Evolutionary conservation across 2,329 filamentous ascomycete genomes (phyloP).

Genomic region (Beauveria sp.): DNA sequence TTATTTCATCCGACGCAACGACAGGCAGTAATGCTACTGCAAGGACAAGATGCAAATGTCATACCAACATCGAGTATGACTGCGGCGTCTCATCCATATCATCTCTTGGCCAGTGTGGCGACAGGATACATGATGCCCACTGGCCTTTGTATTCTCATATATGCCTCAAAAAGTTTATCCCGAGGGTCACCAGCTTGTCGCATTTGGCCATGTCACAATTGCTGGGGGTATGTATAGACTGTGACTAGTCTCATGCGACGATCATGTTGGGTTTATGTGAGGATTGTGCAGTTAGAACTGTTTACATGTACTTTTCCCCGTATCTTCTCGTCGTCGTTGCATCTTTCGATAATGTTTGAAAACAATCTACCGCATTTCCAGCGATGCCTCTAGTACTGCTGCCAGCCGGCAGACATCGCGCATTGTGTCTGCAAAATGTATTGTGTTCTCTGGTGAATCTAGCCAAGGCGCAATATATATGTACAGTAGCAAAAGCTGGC

Average conservation of each 20-base stretch:
- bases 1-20: conserved; percentile 52
- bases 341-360: background rate
- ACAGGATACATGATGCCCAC: background rate
- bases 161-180: background rate
- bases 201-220: background rate
- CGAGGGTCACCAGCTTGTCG: conserved; percentile 1
- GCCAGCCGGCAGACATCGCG: background rate
- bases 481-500: background rate
- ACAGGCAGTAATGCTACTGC: conserved; percentile 24
- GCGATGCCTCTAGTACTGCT: background rate
- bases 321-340: background rate
- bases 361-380: background rate
- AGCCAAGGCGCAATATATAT: background rate
- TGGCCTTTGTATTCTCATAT: conserved; percentile 1
- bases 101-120: background rate
- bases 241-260: background rate
- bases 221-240: conserved; percentile 5
- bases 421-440: background rate
- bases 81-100: background rate
- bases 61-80: background rate
- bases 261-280: conserved; percentile 1
- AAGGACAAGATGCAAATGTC: background rate
- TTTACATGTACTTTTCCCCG: conserved; percentile 2
- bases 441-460: background rate
- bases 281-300: conserved; percentile 1